These are phyloP conservation scores for Metschnikowia colocasiae DNA, from an alignment of 805 yeast species.

Conservation along the genomic window DNA sequence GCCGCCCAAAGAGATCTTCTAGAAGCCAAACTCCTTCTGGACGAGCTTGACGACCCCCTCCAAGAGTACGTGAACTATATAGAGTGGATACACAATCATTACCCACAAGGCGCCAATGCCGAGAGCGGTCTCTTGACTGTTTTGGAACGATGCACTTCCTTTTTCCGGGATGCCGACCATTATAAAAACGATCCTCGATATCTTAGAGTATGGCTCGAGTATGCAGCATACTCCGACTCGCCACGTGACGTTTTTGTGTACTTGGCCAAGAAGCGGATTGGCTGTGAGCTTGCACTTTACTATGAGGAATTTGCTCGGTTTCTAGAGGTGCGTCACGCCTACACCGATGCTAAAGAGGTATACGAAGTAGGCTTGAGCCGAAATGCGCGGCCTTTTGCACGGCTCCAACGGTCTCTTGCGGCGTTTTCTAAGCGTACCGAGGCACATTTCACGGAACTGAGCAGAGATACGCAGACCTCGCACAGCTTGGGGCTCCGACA, in stretches of 20 bases:
- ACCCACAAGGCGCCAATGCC: conserved; percentile 57
- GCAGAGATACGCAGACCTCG: not conserved
- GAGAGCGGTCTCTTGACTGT: conserved; percentile 64
- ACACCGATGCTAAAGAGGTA: conserved; percentile 55
- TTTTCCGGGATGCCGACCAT: conserved; percentile 58
- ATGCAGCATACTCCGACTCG: conserved; percentile 62
- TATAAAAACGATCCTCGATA: conserved; percentile 84
- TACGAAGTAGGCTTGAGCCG: conserved; percentile 54
- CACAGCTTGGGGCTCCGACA: not conserved
- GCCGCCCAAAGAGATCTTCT: conserved; percentile 37
- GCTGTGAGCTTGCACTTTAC: conserved; percentile 58
- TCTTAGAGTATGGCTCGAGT: conserved; percentile 75
- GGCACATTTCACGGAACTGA: not conserved
- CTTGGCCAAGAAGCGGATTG: conserved; percentile 69
- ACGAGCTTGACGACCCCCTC: conserved; percentile 78
- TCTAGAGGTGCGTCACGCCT: conserved; percentile 49
- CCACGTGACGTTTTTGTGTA: conserved; percentile 70
- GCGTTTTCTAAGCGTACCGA: conserved; percentile 34
- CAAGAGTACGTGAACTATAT: conserved; percentile 72
- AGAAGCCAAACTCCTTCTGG: conserved; percentile 22
- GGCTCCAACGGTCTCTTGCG: conserved; percentile 34
- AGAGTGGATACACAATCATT: conserved; percentile 62
- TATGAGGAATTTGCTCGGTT: conserved; percentile 76
- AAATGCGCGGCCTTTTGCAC: conserved; percentile 60
- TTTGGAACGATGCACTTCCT: conserved; percentile 68